Conservation (phyloP, 352 stramenopile species). For the Pythium dissotocum region DNA sequence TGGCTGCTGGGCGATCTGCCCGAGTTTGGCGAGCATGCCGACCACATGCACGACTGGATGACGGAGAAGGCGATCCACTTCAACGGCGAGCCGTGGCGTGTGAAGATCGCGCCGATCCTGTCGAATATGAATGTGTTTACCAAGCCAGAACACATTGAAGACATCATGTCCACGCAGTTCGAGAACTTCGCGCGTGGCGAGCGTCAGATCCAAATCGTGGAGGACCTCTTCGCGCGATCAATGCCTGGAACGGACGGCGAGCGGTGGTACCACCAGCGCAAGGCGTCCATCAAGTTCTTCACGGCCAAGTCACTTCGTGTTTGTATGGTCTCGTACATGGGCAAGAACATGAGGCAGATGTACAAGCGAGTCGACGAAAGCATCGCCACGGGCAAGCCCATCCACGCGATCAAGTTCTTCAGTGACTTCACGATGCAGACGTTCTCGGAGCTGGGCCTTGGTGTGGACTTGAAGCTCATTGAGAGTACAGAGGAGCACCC, state of each 20-base stretch:
- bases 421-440: constrained; percentile 47
- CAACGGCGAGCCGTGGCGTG: constrained; percentile 12
- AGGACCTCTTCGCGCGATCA: constrained; percentile 9
- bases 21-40: background rate
- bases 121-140: constrained; percentile 9
- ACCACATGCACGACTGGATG: constrained; percentile 16
- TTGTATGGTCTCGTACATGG: constrained; percentile 41
- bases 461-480: constrained; percentile 38
- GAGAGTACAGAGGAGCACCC: constrained; percentile 40
- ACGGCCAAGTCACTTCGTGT: constrained; percentile 40
- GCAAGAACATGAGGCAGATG: constrained; percentile 35
- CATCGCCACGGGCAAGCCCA: constrained; percentile 18
- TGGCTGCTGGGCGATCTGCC: constrained; percentile 8
- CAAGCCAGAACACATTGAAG: constrained; percentile 11
- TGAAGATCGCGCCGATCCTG: background rate
- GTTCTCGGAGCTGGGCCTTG: constrained; percentile 52
- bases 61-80: background rate
- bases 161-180: constrained; percentile 32
- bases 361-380: constrained; percentile 32
- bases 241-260: constrained; percentile 24
- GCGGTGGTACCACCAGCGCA: constrained; percentile 48
- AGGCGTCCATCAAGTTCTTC: constrained; percentile 43
- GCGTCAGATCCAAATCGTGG: constrained; percentile 11
- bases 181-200: constrained; percentile 35
- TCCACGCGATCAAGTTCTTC: constrained; percentile 45